Conservation (phyloP, 768 basidiomycete species). For the Boletus vermiculosoides region DNA sequence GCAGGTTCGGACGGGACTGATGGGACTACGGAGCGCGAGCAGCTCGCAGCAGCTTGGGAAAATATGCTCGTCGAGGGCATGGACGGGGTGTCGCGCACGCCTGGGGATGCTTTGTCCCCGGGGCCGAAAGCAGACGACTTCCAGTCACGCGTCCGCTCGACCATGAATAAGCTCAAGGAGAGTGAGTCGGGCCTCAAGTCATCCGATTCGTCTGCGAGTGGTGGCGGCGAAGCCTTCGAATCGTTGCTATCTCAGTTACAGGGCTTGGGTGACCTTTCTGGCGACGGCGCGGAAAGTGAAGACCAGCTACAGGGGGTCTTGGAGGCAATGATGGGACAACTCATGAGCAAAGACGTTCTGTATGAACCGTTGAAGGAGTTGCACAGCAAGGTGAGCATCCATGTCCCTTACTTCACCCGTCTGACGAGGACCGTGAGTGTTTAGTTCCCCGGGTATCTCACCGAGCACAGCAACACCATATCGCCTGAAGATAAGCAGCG, state of each 20-base stretch:
- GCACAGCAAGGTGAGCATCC: conserved; percentile 24
- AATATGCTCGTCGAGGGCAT: conserved; percentile 65
- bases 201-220: conserved; percentile 7
- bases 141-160: conserved; percentile 65
- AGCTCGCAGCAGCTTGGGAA: conserved; percentile 66
- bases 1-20: conserved; percentile 12
- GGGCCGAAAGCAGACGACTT: conserved; percentile 43
- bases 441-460: conserved; percentile 79
- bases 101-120: conserved; percentile 1
- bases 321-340: conserved; percentile 55
- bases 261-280: conserved; percentile 34
- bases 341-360: conserved; percentile 44
- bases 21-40: conserved; percentile 30
- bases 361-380: conserved; percentile 87
- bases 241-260: conserved; percentile 50
- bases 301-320: conserved; percentile 64
- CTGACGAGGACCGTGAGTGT: conserved; percentile 16
- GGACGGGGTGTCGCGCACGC: conserved; percentile 33
- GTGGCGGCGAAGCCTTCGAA: conserved; percentile 42
- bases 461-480: conserved; percentile 51
- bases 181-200: conserved; percentile 48
- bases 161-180: conserved; percentile 72
- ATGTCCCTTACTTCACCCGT: not conserved
- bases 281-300: conserved; percentile 39
- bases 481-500: conserved; percentile 58